These are phyloP conservation scores for Cercis canadensis DNA, from an alignment of 306 rosid genomes.

Conservation along the genomic window DNA sequence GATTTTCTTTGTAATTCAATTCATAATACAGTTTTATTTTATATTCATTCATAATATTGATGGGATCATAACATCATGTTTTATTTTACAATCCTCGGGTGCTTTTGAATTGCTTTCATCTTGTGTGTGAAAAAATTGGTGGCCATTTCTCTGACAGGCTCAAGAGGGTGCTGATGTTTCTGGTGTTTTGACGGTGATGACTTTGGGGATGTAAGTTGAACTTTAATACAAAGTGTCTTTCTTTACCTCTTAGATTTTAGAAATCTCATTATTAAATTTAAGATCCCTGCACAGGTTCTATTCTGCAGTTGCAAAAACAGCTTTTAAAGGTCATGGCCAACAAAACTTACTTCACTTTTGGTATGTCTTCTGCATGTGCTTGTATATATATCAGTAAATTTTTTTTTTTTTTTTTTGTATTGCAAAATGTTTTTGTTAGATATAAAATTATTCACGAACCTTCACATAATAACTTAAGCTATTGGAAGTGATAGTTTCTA, in stretches of 20 bases:
- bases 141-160: conserved; percentile 59
- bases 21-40: background rate
- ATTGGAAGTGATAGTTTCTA: no score
- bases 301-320: conserved; percentile 84
- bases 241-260: conserved; percentile 12
- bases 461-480: no score
- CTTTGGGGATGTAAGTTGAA: conserved; percentile 84
- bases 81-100: conserved; percentile 19
- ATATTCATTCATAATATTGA: background rate
- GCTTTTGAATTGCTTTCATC: conserved; percentile 29
- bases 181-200: conserved; percentile 89
- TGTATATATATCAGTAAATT: no score
- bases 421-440: no score
- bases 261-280: conserved; percentile 30
- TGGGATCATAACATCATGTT: conserved; percentile 22
- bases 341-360: conserved; percentile 96
- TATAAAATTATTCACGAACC: no score
- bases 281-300: conserved; percentile 69
- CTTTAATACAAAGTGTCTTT: conserved; percentile 31
- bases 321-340: conserved; percentile 97
- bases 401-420: no score
- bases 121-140: conserved; percentile 33
- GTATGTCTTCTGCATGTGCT: conserved; percentile 52
- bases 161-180: conserved; percentile 81
- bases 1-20: background rate